Evolutionary conservation across 768 basidiomycete species (phyloP).

Genomic region (Mrakia gelida): DNA sequence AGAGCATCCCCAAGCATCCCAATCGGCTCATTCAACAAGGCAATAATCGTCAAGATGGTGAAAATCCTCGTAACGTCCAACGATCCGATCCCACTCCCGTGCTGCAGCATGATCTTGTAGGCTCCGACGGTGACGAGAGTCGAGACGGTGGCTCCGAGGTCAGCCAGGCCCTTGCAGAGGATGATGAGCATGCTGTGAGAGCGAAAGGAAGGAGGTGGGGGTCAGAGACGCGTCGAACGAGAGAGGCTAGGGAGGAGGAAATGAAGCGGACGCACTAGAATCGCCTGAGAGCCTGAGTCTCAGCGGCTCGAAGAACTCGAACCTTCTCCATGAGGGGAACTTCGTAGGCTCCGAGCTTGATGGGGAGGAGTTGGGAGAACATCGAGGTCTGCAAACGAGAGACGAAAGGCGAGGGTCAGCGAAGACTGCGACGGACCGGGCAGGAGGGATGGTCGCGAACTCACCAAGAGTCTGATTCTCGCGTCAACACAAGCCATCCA

Average conservation of each 20-base stretch:
- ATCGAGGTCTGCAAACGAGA: constrained; percentile 14
- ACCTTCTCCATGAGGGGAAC: background rate
- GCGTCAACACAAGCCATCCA: constrained; percentile 21
- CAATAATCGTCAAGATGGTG: constrained; percentile 14
- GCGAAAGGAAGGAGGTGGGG: background rate
- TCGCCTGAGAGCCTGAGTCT: background rate
- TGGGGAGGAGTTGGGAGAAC: constrained; percentile 20
- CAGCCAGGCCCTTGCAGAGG: background rate
- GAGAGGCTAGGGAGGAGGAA: background rate
- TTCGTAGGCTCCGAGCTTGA: constrained; percentile 29
- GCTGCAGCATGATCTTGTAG: constrained; percentile 9
- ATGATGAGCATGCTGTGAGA: background rate
- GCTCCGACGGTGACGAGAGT: background rate
- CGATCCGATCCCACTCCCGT: background rate
- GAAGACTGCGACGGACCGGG: background rate
- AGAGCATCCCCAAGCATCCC: background rate
- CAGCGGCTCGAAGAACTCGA: background rate
- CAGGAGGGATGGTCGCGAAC: too few relatives aligned
- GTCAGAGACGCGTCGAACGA: background rate
- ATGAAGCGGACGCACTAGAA: constrained; percentile 15
- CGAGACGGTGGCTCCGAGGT: background rate
- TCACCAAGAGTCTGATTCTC: constrained; percentile 22
- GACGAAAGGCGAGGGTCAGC: too few relatives aligned
- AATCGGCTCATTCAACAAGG: background rate
- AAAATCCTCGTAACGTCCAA: constrained; percentile 4